These are phyloP conservation scores for Tulasnella sp. DNA, from an alignment of 768 basidiomycete genomes.

Conservation along the genomic window DNA sequence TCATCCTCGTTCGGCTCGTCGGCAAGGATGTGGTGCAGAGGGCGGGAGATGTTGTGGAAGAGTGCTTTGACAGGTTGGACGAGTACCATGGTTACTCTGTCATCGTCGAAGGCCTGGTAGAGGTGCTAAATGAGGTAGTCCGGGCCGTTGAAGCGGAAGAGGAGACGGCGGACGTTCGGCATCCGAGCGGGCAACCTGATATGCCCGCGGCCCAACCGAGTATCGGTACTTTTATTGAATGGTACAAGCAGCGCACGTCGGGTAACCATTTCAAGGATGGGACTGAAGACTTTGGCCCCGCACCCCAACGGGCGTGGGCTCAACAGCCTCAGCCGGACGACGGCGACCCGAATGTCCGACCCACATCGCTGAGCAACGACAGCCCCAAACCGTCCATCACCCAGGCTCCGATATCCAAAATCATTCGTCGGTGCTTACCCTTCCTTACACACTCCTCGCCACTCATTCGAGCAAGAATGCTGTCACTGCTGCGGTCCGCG, in stretches of 20 bases:
- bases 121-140: constrained; percentile 77
- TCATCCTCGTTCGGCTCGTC: constrained; percentile 73
- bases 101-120: constrained; percentile 76
- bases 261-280: constrained; percentile 29
- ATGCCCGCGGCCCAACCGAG: constrained; percentile 1
- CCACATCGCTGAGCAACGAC: constrained; percentile 21
- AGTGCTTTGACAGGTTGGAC: constrained; percentile 93
- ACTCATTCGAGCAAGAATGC: constrained; percentile 71
- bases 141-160: constrained; percentile 57
- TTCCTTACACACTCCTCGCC: constrained; percentile 88
- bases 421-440: constrained; percentile 74
- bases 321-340: not conserved
- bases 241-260: constrained; percentile 43
- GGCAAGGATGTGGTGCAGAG: constrained; percentile 78
- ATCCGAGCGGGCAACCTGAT: constrained; percentile 12
- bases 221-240: constrained; percentile 40
- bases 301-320: constrained; percentile 48
- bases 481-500: constrained; percentile 60
- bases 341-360: not conserved
- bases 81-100: constrained; percentile 89
- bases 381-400: constrained; percentile 48
- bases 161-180: constrained; percentile 18
- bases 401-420: constrained; percentile 69
- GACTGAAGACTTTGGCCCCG: constrained; percentile 43
- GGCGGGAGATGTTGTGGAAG: constrained; percentile 91